Conservation (phyloP, 139 green algal genomes). For the Nannochloris sp. region DNA sequence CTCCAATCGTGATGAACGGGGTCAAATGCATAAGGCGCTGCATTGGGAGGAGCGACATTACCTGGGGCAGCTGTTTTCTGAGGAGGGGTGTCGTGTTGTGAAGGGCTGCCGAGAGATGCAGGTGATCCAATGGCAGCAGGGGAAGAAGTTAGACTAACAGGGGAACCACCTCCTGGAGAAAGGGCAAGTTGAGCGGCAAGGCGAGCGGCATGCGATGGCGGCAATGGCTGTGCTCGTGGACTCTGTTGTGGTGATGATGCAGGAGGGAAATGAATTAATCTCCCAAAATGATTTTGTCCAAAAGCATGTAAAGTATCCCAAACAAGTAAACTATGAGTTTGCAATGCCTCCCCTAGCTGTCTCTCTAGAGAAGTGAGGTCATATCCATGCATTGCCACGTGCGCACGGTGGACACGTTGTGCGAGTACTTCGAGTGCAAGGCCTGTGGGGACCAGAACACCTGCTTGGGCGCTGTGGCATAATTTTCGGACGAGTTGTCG, state of each 20-base stretch:
- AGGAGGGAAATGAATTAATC: slow-evolving; percentile 9
- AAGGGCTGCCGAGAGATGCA: not conserved
- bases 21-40: slow-evolving; percentile 7
- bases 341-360: slow-evolving; percentile 4
- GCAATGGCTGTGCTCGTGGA: not conserved
- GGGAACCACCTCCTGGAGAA: slow-evolving; percentile 4
- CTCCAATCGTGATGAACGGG: slow-evolving; percentile 32
- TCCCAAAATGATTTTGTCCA: slow-evolving; percentile 29
- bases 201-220: not conserved
- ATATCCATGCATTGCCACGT: slow-evolving; percentile 16
- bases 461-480: slow-evolving; percentile 21
- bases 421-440: slow-evolving; percentile 16
- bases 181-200: not conserved
- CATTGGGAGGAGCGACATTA: not conserved
- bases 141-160: not conserved
- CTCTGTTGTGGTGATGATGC: not conserved
- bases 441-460: slow-evolving; percentile 18
- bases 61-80: not conserved
- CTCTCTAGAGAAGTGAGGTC: not conserved
- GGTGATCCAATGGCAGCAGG: too few species aligned
- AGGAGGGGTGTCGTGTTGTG: not conserved
- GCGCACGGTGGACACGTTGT: slow-evolving; percentile 9
- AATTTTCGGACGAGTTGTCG: slow-evolving; percentile 31
- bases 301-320: slow-evolving; percentile 31
- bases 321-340: slow-evolving; percentile 20